phyloP scores from a whole-genome alignment of 2,329 filamentous ascomycete species.

The Orbilia brochopaga region DNA sequence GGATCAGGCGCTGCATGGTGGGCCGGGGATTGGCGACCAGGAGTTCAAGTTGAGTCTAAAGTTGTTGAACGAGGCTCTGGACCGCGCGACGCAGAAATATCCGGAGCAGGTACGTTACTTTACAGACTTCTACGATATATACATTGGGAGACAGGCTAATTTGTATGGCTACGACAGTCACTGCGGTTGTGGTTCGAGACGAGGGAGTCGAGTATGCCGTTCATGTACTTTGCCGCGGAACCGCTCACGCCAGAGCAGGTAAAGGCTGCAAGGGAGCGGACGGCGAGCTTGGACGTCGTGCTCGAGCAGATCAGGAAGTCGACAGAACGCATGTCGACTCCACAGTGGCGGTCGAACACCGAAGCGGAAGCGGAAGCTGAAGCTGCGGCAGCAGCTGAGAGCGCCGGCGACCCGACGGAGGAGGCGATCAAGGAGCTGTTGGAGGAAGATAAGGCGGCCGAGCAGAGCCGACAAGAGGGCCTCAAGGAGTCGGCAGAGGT shows the following conservation, averaged over 20 bases:
- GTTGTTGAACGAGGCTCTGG: constrained; percentile 78
- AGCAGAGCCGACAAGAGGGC: constrained; percentile 4
- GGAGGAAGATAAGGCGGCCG: constrained; percentile 14
- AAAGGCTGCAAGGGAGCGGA: constrained; percentile 72
- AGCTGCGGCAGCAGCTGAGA: not conserved
- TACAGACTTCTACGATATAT: not conserved
- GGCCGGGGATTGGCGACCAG: constrained; percentile 70
- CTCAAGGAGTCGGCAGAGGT: constrained; percentile 26
- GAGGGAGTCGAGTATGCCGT: constrained; percentile 65
- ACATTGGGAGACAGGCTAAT: constrained; percentile 5
- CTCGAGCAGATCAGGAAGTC: constrained; percentile 64
- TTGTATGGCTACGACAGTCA: constrained; percentile 60
- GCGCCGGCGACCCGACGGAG: constrained; percentile 31
- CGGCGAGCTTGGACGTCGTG: constrained; percentile 70
- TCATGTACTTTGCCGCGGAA: constrained; percentile 89
- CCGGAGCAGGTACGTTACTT: constrained; percentile 65
- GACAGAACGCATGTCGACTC: constrained; percentile 54
- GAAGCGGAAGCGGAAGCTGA: constrained; percentile 41
- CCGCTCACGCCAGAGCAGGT: constrained; percentile 78
- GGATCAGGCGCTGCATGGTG: constrained; percentile 83
- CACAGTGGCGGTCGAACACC: constrained; percentile 54
- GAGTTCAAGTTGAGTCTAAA: constrained; percentile 84
- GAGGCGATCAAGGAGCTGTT: constrained; percentile 17
- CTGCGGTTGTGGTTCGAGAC: constrained; percentile 84
- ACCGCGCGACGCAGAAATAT: constrained; percentile 75